A percentile compares a stretch with the other conserved stretches of the same genome.
Evolutionary conservation across 345 rosid species (phyloP).

Genomic region (Cardiospermum halicacabum): DNA sequence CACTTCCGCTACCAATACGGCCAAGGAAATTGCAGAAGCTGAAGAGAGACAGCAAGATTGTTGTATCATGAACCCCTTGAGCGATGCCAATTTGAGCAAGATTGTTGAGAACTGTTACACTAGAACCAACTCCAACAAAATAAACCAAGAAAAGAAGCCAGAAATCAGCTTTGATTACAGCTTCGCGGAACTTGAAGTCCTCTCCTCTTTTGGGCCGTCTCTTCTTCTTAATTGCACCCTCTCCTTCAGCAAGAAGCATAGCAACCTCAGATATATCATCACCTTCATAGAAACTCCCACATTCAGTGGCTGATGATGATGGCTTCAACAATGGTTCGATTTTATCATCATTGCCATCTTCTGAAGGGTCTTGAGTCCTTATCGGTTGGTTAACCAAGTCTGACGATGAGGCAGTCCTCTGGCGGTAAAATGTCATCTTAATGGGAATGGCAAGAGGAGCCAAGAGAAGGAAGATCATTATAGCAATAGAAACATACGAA

Average conservation of each 20-base stretch:
- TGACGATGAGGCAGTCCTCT: conserved; percentile 18
- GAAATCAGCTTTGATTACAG: conserved; percentile 68
- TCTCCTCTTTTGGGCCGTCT: conserved; percentile 69
- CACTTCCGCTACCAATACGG: conserved; percentile 55
- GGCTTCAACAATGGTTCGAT: conserved; percentile 42
- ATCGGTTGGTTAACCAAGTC: conserved; percentile 17
- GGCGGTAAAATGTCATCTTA: conserved; percentile 50
- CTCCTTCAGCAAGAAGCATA: conserved; percentile 67
- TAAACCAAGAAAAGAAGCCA: conserved; percentile 70
- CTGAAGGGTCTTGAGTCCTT: conserved; percentile 21
- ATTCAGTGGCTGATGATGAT: conserved; percentile 25
- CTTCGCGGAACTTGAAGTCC: conserved; percentile 57
- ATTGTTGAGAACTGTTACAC: conserved; percentile 66
- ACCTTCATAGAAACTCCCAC: conserved; percentile 33
- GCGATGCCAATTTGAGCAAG: conserved; percentile 74
- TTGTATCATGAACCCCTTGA: conserved; percentile 43
- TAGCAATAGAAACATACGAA: conserved; percentile 26
- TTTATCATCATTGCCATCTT: conserved; percentile 32
- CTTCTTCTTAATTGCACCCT: conserved; percentile 66
- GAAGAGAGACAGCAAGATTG: conserved; percentile 56
- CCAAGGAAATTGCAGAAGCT: conserved; percentile 68
- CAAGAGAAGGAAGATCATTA: conserved; percentile 57
- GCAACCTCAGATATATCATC: conserved; percentile 46
- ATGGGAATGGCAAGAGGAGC: conserved; percentile 61
- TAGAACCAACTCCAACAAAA: conserved; percentile 67